Conservation (phyloP, 768 basidiomycete species). For the Auriscalpium orientale region DNA sequence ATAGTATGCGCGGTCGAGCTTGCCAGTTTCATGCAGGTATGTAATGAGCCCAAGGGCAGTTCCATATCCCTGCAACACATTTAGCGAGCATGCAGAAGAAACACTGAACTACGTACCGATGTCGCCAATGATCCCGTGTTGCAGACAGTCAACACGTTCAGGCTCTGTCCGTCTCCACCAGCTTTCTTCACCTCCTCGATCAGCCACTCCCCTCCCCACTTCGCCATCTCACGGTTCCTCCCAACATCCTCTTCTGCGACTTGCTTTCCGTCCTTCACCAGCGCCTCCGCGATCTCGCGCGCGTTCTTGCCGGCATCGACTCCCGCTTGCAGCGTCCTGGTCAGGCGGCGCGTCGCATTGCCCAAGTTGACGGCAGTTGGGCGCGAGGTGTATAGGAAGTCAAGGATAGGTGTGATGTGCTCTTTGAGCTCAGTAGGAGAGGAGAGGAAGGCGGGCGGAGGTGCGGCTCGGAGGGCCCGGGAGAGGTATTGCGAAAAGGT, state of each 20-base stretch:
- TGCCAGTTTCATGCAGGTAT: conserved; percentile 70
- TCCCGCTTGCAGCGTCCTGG: conserved; percentile 34
- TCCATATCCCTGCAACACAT: conserved; percentile 72
- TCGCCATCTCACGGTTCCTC: conserved; percentile 80
- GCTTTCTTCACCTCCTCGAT: conserved; percentile 37
- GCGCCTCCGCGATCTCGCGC: conserved; percentile 37
- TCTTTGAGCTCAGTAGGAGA: conserved; percentile 43
- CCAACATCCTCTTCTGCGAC: conserved; percentile 87
- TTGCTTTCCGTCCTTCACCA: conserved; percentile 63
- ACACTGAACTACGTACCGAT: conserved; percentile 46
- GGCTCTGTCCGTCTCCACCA: conserved; percentile 34
- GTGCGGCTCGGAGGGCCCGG: conserved; percentile 37
- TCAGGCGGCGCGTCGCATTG: conserved; percentile 71
- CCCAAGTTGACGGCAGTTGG: conserved; percentile 96
- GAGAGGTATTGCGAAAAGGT: conserved; percentile 62
- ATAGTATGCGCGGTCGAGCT: conserved; percentile 78
- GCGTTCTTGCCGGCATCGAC: conserved; percentile 34
- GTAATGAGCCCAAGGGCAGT: conserved; percentile 94
- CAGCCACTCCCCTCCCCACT: conserved; percentile 83
- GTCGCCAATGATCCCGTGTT: conserved; percentile 97
- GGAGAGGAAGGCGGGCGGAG: conserved; percentile 46
- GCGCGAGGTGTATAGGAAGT: conserved; percentile 77
- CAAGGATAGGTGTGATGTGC: conserved; percentile 52
- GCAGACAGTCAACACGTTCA: conserved; percentile 90
- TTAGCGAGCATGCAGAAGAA: neutral